Conservation (phyloP, 1,284 basidiomycete species). For the Volvariella surrecta region DNA sequence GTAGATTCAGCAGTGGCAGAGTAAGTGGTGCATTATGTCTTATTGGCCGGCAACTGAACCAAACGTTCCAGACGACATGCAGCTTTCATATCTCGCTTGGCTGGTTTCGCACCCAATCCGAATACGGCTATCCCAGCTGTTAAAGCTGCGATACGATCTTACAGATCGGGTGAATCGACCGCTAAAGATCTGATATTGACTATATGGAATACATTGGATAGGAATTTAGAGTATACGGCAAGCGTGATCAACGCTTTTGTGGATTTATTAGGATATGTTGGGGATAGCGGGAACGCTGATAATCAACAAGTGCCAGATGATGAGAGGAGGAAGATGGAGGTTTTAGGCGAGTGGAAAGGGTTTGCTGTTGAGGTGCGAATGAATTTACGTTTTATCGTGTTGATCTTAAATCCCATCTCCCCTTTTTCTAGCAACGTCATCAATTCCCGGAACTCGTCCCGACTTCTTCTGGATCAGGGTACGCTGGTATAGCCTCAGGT, state of each 20-base stretch:
- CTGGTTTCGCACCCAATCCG: slow-evolving; percentile 62
- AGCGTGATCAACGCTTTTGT: slow-evolving; percentile 75
- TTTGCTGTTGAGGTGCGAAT: slow-evolving; percentile 78
- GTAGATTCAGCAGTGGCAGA: slow-evolving; percentile 45
- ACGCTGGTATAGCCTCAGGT: slow-evolving; percentile 72
- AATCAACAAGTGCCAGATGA: background rate
- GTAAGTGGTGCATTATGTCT: slow-evolving; percentile 28
- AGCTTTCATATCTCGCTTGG: slow-evolving; percentile 62
- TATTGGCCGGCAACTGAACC: background rate
- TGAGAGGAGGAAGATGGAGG: background rate
- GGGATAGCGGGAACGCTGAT: slow-evolving; percentile 10
- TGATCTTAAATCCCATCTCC: no score
- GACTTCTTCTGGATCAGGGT: slow-evolving; percentile 51
- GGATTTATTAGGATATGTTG: slow-evolving; percentile 67
- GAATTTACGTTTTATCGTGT: no score
- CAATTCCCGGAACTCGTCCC: slow-evolving; percentile 78
- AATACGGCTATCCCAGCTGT: slow-evolving; percentile 69
- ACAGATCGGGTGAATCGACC: slow-evolving; percentile 69
- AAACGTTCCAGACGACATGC: slow-evolving; percentile 49
- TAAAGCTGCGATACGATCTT: slow-evolving; percentile 76
- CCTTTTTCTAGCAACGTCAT: slow-evolving; percentile 57
- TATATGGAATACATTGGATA: slow-evolving; percentile 78
- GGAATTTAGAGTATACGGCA: slow-evolving; percentile 68
- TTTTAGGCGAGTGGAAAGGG: slow-evolving; percentile 59
- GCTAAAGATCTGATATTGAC: slow-evolving; percentile 85